Conservation (phyloP, 2,329 filamentous ascomycete species). For the Fusarium vanettenii region DNA sequence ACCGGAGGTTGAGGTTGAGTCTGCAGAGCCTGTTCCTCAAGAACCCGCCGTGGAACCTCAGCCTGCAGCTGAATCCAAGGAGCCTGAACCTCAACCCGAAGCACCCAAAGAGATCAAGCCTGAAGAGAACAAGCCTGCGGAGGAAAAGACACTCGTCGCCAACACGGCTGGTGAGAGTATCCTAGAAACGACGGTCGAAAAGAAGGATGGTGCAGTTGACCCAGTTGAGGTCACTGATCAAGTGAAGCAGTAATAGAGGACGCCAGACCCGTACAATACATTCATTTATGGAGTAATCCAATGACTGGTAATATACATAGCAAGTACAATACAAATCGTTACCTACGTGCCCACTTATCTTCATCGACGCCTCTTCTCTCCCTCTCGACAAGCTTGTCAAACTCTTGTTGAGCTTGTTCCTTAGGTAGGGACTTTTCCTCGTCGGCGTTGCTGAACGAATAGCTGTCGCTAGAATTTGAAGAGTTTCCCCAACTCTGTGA, state of each 20-base stretch:
- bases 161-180: conserved; percentile 59
- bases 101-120: neutral
- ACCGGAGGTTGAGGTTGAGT: conserved; percentile 20
- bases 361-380: conserved; percentile 51
- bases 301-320: conserved; percentile 10
- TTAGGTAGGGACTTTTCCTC: conserved; percentile 53
- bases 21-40: conserved; percentile 16
- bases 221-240: conserved; percentile 51
- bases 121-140: conserved; percentile 23
- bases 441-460: conserved; percentile 51
- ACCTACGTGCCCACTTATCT: conserved; percentile 42
- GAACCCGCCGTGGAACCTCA: conserved; percentile 29
- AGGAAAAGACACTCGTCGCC: conserved; percentile 52
- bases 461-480: conserved; percentile 43
- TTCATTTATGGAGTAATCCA: conserved; percentile 6
- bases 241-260: conserved; percentile 42
- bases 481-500: conserved; percentile 44
- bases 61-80: neutral
- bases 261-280: neutral
- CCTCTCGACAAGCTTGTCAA: conserved; percentile 60
- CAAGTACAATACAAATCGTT: conserved; percentile 8
- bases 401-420: conserved; percentile 62
- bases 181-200: conserved; percentile 52
- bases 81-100: conserved; percentile 1
- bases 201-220: conserved; percentile 50